Percentiles rank a stretch among this genome's conserved stretches.
Conservation (phyloP, 345 rosid genomes). For the Lumnitzera racemosa region DNA sequence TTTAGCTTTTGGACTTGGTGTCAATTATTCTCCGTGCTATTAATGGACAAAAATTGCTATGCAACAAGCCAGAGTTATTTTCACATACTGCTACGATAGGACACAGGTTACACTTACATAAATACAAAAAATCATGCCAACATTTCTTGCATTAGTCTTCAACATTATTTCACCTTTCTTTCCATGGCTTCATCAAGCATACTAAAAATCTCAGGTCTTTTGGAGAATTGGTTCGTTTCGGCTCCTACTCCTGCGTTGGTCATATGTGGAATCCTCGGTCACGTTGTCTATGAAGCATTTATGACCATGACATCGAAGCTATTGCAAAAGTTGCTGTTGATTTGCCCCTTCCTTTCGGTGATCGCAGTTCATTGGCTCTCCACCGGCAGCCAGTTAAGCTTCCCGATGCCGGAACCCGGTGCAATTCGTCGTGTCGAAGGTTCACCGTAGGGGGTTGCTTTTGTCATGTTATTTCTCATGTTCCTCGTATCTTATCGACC, state of each 20-base stretch:
- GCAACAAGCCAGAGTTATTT: too few species aligned
- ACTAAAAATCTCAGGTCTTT: slow-evolving; percentile 9
- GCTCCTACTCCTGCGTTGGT: slow-evolving; percentile 13
- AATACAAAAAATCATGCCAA: background rate
- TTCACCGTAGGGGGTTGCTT: slow-evolving; percentile 49
- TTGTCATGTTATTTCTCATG: slow-evolving; percentile 30
- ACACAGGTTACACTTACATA: too few species aligned
- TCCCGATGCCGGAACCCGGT: slow-evolving; percentile 45
- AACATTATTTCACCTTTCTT: background rate
- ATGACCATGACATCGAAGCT: slow-evolving; percentile 51
- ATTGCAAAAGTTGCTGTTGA: slow-evolving; percentile 32
- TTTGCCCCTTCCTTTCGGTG: slow-evolving; percentile 44
- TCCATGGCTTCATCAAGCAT: slow-evolving; percentile 22
- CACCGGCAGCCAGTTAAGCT: slow-evolving; percentile 20
- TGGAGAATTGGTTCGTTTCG: slow-evolving; percentile 35
- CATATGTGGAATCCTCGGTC: slow-evolving; percentile 28
- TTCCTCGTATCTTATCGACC: slow-evolving; percentile 42
- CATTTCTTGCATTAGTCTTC: background rate
- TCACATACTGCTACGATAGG: too few species aligned
- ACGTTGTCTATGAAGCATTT: slow-evolving; percentile 39
- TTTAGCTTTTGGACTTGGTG: too few species aligned
- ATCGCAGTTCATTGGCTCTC: slow-evolving; percentile 48
- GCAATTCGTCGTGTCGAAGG: slow-evolving; percentile 50
- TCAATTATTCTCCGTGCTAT: too few species aligned
- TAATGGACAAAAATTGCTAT: too few species aligned